Evolutionary conservation across 345 rosid genomes (phyloP).

Genomic region (Pistacia integerrima): DNA sequence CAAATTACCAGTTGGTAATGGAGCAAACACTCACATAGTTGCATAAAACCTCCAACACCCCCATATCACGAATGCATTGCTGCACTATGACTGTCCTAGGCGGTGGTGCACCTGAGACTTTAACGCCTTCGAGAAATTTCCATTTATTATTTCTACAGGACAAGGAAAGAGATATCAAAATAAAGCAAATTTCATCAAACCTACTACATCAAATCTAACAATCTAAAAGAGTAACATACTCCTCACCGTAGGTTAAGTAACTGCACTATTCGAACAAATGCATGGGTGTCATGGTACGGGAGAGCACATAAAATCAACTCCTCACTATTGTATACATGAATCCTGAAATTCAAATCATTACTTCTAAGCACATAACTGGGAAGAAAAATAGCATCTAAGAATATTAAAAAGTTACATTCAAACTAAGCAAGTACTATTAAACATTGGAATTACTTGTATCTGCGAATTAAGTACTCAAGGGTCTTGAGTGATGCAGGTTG

Average conservation of each 20-base stretch:
- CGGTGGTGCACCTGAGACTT: constrained; percentile 84
- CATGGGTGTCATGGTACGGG: constrained; percentile 90
- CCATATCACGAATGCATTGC: constrained; percentile 82
- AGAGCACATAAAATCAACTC: constrained; percentile 77
- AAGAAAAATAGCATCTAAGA: neutral
- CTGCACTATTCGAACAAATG: constrained; percentile 80
- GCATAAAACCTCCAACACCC: constrained; percentile 80
- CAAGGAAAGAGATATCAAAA: constrained; percentile 21
- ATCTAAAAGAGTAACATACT: neutral
- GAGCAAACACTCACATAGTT: constrained; percentile 64
- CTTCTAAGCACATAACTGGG: neutral
- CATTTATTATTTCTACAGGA: constrained; percentile 75
- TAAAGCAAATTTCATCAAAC: constrained; percentile 3
- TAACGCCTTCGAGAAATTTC: constrained; percentile 86
- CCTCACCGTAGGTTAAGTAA: constrained; percentile 72
- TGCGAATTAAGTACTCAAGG: constrained; percentile 88
- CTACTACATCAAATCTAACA: neutral
- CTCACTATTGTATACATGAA: constrained; percentile 72
- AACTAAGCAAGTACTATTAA: neutral
- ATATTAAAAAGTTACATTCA: neutral
- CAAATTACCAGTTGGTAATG: neutral
- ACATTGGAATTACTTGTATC: constrained; percentile 65
- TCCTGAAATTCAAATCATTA: constrained; percentile 49
- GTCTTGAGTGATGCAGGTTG: constrained; percentile 62
- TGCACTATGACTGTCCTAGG: constrained; percentile 86